phyloP scores from a whole-genome alignment of 805 yeast genomes.

The Phaffomyces thermotolerans region DNA sequence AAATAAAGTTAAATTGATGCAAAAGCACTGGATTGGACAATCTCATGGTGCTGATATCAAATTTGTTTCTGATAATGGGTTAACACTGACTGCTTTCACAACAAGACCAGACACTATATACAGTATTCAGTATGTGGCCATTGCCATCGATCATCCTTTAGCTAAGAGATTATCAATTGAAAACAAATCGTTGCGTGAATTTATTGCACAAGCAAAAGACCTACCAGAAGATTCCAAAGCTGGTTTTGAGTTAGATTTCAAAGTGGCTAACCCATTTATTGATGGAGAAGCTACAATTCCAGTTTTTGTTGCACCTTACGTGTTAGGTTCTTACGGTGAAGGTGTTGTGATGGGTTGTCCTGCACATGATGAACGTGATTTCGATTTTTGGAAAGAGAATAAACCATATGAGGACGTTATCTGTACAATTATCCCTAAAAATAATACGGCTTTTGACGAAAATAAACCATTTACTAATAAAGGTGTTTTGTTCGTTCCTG shows the following conservation, averaged over 20 bases:
- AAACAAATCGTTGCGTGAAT: constrained; percentile 37
- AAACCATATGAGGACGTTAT: constrained; percentile 31
- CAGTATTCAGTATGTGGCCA: constrained; percentile 76
- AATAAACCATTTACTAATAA: constrained; percentile 32
- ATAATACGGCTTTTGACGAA: constrained; percentile 1
- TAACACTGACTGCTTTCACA: constrained; percentile 55
- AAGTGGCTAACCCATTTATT: constrained; percentile 54
- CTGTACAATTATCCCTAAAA: constrained; percentile 15
- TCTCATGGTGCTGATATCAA: constrained; percentile 70
- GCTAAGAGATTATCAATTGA: constrained; percentile 31
- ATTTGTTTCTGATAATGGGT: constrained; percentile 33
- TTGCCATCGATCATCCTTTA: constrained; percentile 66
- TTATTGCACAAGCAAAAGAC: constrained; percentile 34
- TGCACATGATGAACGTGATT: constrained; percentile 84
- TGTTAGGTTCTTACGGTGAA: constrained; percentile 71
- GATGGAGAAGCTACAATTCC: constrained; percentile 43
- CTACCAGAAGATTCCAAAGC: constrained; percentile 43
- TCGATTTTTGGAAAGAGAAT: constrained; percentile 68
- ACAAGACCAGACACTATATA: constrained; percentile 86
- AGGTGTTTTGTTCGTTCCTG: constrained; percentile 42
- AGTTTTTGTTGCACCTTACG: constrained; percentile 87
- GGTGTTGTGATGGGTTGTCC: constrained; percentile 99
- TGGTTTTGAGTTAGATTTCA: constrained; percentile 48
- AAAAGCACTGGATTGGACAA: constrained; percentile 88
- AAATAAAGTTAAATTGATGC: constrained; percentile 81